Percentiles rank a stretch among this genome's conserved stretches.
These are phyloP conservation scores for Fusarium newnesense DNA, from an alignment of 2,329 filamentous ascomycete genomes.

Conservation along the genomic window DNA sequence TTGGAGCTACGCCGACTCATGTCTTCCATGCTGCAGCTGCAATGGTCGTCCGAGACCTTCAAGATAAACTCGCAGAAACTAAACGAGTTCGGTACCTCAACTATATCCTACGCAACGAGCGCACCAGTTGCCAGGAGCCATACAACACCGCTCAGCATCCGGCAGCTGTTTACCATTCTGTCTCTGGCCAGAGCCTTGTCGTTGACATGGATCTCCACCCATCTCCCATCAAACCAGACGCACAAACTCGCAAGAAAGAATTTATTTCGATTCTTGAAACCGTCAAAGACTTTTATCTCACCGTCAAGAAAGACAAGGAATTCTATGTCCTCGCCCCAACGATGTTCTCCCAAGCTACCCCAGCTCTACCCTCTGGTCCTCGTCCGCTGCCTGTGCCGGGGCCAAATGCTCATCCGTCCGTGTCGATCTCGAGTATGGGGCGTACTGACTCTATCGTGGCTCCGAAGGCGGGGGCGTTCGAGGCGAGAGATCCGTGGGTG, in stretches of 20 bases:
- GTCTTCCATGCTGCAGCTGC: constrained; percentile 49
- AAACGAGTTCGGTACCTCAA: constrained; percentile 42
- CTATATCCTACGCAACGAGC: constrained; percentile 49
- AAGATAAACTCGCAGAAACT: not conserved
- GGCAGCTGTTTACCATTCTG: constrained; percentile 46
- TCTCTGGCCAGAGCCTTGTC: constrained; percentile 40
- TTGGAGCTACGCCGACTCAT: constrained; percentile 44
- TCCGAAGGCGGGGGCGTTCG: constrained; percentile 41
- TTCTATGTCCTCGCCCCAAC: constrained; percentile 42
- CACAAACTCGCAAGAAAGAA: constrained; percentile 4
- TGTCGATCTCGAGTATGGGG: constrained; percentile 50
- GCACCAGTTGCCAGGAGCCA: constrained; percentile 36
- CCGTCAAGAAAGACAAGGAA: constrained; percentile 45
- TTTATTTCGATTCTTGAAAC: constrained; percentile 40
- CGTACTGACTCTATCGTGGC: constrained; percentile 49
- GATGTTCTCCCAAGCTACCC: constrained; percentile 35
- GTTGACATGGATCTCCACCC: constrained; percentile 40
- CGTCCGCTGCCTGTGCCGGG: constrained; percentile 37
- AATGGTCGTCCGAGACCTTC: constrained; percentile 44
- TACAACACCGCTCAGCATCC: constrained; percentile 41
- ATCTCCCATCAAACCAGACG: rapidly evolving
- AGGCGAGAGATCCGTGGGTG: constrained; percentile 53
- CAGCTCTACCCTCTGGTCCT: constrained; percentile 15
- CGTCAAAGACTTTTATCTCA: constrained; percentile 45
- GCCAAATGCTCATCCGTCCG: constrained; percentile 42